Base-by-base conservation (phyloP, 495 filamentous ascomycete species). In the Daldinia loculata region DNA sequence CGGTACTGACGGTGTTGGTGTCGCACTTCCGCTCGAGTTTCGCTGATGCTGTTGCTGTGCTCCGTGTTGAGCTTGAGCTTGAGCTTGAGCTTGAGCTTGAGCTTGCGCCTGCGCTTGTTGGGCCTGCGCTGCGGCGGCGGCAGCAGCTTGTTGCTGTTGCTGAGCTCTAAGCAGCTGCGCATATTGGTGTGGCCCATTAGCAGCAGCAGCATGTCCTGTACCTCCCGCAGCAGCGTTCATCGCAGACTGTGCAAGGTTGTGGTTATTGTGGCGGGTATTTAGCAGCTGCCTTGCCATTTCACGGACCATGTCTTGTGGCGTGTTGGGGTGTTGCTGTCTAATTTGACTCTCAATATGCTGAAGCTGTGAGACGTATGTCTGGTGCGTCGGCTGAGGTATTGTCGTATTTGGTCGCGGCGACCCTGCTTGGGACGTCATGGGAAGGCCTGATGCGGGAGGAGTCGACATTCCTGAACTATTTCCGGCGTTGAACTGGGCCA, bases 81-180 rank as follows among this genome's bases (percentile, higher is more conserved):
- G 55, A 5, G 55, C 55, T 6, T 29, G 27, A 6, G 27, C 27
- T 4, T 27, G 27, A n/a, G n/a, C n/a, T n/a, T 58, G 56, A 3
- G 27, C 71, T 45, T 68, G 74, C 41, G 65, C 71, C 24, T 74
- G 55, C 0, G 55, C 56, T 17, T 60, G 56, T 41, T 69, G 74
- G 45, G 62, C 71, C 12, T 74, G 74, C 24, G 74, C 72, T 17
- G 72, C 74, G 9, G 70, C 71, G 1, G 70, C 69, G 6, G 72
- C 77, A 2, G 76, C 72, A 2, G 75, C 75, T 39, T 84, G 80
- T 22, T 77, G 76, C 51, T 83, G 81, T 62, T 93, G 91, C 64
- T 92, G 90, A 29, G 88, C 88, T 52, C 91, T 85, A 74, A 93
- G 87, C 72, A 92, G 88, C 45, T 90, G 89, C 19, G 91, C 91